A percentile compares a stretch with the other conserved stretches of the same genome.
Conservation (phyloP, 495 filamentous ascomycete species). For the Amphirosellinia nigrospora region DNA sequence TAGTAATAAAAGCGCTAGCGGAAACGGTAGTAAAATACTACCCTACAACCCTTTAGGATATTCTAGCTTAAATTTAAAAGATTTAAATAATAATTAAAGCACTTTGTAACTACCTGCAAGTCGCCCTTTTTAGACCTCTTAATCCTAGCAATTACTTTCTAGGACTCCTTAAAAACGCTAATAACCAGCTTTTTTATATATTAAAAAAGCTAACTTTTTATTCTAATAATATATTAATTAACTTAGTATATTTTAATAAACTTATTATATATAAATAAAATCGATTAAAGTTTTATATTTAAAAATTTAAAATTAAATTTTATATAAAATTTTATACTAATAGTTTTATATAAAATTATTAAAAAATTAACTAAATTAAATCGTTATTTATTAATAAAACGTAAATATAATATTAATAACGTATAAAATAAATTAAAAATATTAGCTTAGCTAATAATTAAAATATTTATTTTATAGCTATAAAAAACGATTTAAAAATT, state of each 20-base stretch:
- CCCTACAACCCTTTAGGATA: too few species aligned
- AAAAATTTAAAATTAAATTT: neutral
- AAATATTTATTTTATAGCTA: too few species aligned
- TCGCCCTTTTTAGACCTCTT: neutral
- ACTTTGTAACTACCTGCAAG: neutral
- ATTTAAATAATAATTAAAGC: neutral
- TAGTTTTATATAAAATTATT: neutral
- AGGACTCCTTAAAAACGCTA: too few species aligned
- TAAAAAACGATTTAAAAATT: neutral
- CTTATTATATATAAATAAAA: neutral
- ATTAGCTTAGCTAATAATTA: too few species aligned
- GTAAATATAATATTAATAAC: neutral
- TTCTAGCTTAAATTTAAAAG: neutral
- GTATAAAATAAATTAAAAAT: neutral
- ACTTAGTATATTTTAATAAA: too few species aligned
- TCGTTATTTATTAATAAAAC: neutral
- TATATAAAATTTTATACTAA: neutral
- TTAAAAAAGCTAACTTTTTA: neutral
- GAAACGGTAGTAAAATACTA: too few species aligned
- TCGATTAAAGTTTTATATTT: neutral
- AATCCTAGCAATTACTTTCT: too few species aligned
- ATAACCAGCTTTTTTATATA: neutral
- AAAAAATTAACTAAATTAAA: neutral
- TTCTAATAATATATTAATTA: neutral
- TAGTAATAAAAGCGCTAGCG: too few species aligned